A percentile compares a stretch with the other conserved stretches of the same genome.
These are phyloP conservation scores for Phytophthora pseudosyringae DNA, from an alignment of 352 stramenopile genomes.

Conservation along the genomic window DNA sequence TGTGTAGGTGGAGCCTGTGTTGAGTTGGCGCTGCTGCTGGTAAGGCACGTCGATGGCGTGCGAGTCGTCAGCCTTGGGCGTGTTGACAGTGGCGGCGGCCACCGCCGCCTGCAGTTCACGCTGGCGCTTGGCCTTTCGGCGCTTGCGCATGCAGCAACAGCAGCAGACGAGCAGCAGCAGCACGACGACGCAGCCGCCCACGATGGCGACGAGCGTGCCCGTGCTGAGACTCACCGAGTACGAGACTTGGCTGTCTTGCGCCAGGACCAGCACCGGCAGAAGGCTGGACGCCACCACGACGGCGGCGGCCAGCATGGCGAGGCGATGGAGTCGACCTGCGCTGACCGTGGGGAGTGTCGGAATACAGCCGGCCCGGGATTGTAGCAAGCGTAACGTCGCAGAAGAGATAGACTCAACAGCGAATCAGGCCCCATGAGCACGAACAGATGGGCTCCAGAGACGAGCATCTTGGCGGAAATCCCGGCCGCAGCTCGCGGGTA, in stretches of 20 bases:
- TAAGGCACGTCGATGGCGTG: constrained; percentile 29
- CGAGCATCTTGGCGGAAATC: constrained; percentile 22
- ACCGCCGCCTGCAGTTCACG: constrained; percentile 28
- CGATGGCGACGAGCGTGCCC: constrained; percentile 28
- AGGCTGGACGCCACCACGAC: constrained; percentile 10
- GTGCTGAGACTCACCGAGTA: constrained; percentile 39
- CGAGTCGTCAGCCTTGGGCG: constrained; percentile 25
- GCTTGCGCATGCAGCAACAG: constrained; percentile 35
- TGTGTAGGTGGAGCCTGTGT: constrained; percentile 35
- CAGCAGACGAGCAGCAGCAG: constrained; percentile 30
- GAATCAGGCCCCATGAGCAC: constrained; percentile 11
- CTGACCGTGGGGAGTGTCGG: constrained; percentile 3
- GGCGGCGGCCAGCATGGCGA: constrained; percentile 18
- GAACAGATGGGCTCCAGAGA: constrained; percentile 24
- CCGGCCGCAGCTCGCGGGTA: too few relatives aligned
- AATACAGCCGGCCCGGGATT: constrained; percentile 13
- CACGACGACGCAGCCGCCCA: constrained; percentile 23
- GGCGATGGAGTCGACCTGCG: background rate
- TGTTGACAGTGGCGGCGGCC: constrained; percentile 23
- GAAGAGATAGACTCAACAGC: constrained; percentile 15
- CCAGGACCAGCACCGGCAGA: constrained; percentile 17
- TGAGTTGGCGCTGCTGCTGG: constrained; percentile 21
- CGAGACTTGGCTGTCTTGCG: constrained; percentile 25
- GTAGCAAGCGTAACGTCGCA: constrained; percentile 20
- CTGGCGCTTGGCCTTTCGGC: constrained; percentile 23